Evolutionary conservation across 2,329 filamentous ascomycete genomes (phyloP), one percentile per base, ranked within the genome.

Genomic region (Calonectria ilicicola): DNA sequence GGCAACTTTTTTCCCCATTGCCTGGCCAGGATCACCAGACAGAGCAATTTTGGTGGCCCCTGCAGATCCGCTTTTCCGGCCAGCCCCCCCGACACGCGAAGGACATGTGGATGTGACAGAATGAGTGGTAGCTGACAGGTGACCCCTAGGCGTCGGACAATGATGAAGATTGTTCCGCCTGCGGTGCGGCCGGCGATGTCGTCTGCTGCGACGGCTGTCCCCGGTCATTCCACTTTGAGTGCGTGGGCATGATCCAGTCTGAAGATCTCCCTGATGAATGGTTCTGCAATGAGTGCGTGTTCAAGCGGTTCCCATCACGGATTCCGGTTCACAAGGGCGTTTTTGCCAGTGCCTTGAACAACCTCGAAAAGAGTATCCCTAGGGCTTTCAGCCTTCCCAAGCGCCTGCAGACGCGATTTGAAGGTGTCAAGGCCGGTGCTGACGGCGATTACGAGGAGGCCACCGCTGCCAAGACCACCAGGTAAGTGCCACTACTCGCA

Each of bases 141-240:
- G 27, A 46, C 38, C 23, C 47, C 53, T 58, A 85, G 84, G 77
- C 76, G 38, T 81, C 83, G 77, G 93, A 98, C 74, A 98, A 98
- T 83, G 95, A 97, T 83, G 96, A 98, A 83, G 93, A 93, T 81
- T 99, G 96, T 86, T 93, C 93, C 74, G 92, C 95, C 56, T 99
- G 97, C 85, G 91, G 93, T 80, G 94, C 93, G 75, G 93, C 91
- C 77, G 96, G 96, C 70, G 92, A 95, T 78, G 90, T 99, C 75
- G 89, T 98, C 76, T 98, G 96, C 85, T 99, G 97, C 84, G 97
- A 98, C 85, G 94, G 94, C 74, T 99, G 97, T 85, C 91, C 93
- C 73, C 92, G 95, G 77, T 95, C 96, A 7, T 98, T 97, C 84
- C 97, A 98, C 84, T 95, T 97, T 82, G 89, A 91, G 72, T 98